Conservation (phyloP, 1,284 basidiomycete genomes). For the Testicularia cyperi region DNA sequence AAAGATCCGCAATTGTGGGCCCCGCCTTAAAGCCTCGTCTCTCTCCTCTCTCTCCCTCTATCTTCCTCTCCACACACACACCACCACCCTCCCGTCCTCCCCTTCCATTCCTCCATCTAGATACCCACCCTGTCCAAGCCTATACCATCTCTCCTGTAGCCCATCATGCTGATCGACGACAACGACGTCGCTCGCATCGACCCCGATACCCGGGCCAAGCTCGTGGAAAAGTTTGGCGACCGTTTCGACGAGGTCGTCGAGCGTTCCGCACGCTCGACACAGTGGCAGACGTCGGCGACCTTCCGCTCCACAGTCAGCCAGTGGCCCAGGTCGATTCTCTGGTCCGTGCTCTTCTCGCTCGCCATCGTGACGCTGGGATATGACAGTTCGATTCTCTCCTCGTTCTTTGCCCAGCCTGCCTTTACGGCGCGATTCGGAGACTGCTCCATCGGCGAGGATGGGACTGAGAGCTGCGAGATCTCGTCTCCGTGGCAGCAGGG, state of each 20-base stretch:
- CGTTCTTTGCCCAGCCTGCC: conserved; percentile 61
- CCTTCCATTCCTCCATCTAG: conserved; percentile 1
- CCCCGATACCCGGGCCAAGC: conserved; percentile 24
- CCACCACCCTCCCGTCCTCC: background rate
- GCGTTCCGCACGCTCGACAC: conserved; percentile 54
- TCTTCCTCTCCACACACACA: background rate
- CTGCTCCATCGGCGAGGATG: conserved; percentile 33
- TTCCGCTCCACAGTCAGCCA: conserved; percentile 59
- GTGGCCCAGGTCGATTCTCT: conserved; percentile 63
- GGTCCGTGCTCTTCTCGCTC: conserved; percentile 62
- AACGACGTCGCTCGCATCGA: conserved; percentile 40
- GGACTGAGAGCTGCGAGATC: conserved; percentile 60
- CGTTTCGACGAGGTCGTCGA: conserved; percentile 60
- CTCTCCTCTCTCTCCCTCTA: no score
- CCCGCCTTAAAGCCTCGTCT: no score
- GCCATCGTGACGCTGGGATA: conserved; percentile 61
- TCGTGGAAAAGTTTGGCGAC: conserved; percentile 32
- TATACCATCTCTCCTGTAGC: no score
- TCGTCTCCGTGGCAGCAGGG: conserved; percentile 64
- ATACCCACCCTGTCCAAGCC: no score
- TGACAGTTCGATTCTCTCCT: conserved; percentile 46
- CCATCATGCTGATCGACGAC: conserved; percentile 19
- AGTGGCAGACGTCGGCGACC: conserved; percentile 61
- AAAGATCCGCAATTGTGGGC: no score
- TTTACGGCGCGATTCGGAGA: conserved; percentile 56